Evolutionary conservation across 225 moss, liverwort and hornwort genomes (phyloP).

Genomic region (Takakia lepidozioides): DNA sequence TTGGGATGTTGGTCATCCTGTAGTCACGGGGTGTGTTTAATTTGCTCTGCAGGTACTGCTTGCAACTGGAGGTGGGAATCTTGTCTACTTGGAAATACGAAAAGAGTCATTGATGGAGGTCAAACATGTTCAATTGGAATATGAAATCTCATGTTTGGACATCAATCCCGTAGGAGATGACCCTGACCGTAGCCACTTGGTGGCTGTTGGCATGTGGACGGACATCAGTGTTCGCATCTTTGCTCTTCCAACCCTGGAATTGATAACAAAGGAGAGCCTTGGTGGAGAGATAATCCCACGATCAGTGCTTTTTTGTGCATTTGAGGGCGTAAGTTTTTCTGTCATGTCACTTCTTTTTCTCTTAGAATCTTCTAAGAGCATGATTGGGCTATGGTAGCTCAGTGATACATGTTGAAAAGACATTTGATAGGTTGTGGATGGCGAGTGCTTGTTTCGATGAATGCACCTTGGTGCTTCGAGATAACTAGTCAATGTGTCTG

Average conservation of each 20-base stretch:
- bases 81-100: constrained; percentile 91
- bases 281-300: constrained; percentile 98
- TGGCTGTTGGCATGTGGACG: constrained; percentile 99
- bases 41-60: constrained; percentile 67
- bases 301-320: constrained; percentile 91
- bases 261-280: constrained; percentile 84
- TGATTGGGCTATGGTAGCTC: no score
- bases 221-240: constrained; percentile 96
- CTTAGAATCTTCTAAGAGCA: no score
- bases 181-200: constrained; percentile 82
- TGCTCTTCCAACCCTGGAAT: constrained; percentile 68
- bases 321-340: constrained; percentile 97
- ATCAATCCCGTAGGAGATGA: constrained; percentile 92
- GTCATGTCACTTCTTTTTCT: no score
- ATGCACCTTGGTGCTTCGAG: no score
- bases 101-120: constrained; percentile 65
- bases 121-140: constrained; percentile 85
- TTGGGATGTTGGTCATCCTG: no score
- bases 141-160: constrained; percentile 92
- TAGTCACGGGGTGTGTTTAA: no score
- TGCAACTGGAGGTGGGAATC: constrained; percentile 96
- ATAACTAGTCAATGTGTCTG: no score
- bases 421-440: no score
- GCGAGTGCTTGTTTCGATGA: no score
- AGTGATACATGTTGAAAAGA: no score